Evolutionary conservation across 139 green algal genomes (phyloP).

Genomic region (Auxenochlorella protothecoides): DNA sequence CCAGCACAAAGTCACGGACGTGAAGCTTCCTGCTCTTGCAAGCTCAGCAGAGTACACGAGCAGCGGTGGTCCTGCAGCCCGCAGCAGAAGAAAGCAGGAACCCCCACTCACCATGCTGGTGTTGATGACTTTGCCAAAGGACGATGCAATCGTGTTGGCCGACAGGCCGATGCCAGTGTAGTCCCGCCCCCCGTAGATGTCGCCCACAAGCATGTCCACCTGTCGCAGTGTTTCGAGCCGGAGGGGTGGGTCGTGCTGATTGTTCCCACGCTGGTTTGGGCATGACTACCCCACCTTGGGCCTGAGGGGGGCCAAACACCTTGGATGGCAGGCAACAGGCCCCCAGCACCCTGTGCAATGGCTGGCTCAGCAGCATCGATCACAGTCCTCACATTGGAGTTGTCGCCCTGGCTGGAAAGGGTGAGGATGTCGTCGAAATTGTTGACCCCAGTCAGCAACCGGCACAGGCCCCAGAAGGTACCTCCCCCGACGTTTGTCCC

Average conservation of each 20-base stretch:
- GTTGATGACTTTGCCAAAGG: constrained; percentile 78
- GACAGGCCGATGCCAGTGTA: constrained; percentile 87
- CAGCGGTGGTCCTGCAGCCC: too few relatives aligned
- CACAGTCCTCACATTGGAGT: constrained; percentile 44
- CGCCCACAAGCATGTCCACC: constrained; percentile 98
- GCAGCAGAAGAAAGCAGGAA: not conserved
- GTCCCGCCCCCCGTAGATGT: constrained; percentile 96
- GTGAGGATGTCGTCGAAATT: constrained; percentile 97
- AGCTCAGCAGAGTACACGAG: too few relatives aligned
- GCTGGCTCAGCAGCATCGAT: too few relatives aligned
- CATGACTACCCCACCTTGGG: too few relatives aligned
- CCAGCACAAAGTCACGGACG: too few relatives aligned
- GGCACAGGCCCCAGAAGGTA: constrained; percentile 95
- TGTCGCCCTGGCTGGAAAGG: constrained; percentile 78
- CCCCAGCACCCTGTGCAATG: too few relatives aligned
- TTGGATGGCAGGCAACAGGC: too few relatives aligned
- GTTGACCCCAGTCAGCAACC: constrained; percentile 47
- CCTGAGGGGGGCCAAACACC: too few relatives aligned
- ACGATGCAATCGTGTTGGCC: constrained; percentile 86
- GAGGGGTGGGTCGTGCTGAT: too few relatives aligned
- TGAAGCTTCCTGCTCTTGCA: too few relatives aligned
- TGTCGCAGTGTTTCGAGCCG: constrained; percentile 10
- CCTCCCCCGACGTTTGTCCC: constrained; percentile 93
- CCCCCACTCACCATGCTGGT: constrained; percentile 4
- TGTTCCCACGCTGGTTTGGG: too few relatives aligned